Conservation (phyloP, 192 early-diverging fungal species). For the Linnemannia hyalina region DNA sequence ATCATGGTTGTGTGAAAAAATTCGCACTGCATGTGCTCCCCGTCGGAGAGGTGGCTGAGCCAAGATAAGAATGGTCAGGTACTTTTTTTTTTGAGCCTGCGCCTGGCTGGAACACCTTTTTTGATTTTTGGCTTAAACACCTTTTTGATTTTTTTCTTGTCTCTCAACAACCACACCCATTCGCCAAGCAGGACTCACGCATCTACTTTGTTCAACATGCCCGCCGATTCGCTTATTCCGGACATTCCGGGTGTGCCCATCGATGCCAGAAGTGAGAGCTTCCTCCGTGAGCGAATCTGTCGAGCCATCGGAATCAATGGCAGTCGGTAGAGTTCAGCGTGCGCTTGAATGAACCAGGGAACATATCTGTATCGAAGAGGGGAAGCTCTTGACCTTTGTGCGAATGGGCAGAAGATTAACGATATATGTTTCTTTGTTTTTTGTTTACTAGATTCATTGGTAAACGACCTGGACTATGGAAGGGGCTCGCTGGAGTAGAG, state of each 20-base stretch:
- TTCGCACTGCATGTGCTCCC: not conserved
- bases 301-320: constrained; percentile 35
- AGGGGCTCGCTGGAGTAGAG: no score
- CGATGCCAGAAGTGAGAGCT: constrained; percentile 25
- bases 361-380: not conserved
- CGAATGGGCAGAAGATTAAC: not conserved
- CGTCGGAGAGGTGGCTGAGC: not conserved
- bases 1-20: not conserved
- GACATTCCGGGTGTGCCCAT: constrained; percentile 46
- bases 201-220: constrained; percentile 20
- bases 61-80: not conserved
- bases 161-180: not conserved
- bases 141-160: not conserved
- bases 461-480: not conserved
- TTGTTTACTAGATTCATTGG: constrained; percentile 27
- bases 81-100: not conserved
- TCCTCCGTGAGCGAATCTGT: constrained; percentile 41
- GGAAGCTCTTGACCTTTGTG: not conserved
- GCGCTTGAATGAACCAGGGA: not conserved
- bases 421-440: not conserved
- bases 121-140: not conserved
- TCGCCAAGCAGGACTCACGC: not conserved
- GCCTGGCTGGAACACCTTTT: not conserved
- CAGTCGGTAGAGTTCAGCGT: constrained; percentile 21
- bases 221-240: constrained; percentile 51